Evolutionary conservation across 331 rosid species (phyloP), one percentile per base, ranked within the genome.

Genomic region (Spiraea crenata): DNA sequence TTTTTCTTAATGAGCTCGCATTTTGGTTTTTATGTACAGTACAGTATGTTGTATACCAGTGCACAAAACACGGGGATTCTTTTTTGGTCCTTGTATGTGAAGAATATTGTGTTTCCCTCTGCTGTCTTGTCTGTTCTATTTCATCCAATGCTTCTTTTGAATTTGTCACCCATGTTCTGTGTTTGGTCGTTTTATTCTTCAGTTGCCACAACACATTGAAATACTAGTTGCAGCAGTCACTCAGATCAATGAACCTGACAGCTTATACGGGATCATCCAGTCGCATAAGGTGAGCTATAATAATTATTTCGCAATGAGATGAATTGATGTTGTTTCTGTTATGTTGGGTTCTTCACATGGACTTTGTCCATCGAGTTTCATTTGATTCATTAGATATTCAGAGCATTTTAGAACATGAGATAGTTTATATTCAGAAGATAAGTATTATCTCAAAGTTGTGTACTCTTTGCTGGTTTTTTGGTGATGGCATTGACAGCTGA

Each of bases 181-280:
- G 71, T 52, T 15, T 60, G 65, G 63, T 71, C 71, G 69, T 80
- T 71, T 71, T 70, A 45, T 56, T 60, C 58, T 65, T 40, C 93
- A 93, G 98, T 75, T 93, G 74, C 89, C 92, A 63, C 88, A 70
- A 69, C 98, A 93, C 77, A 80, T 93, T 81, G 92, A 90, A 87
- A 85, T 90, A 79, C 89, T 93, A 40, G 90, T 90, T 70, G 86
- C 90, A n/a, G 96, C 98, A 8, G 85, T 86, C 68, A 90, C 90
- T 81, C 84, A 89, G 82, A 93, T 93, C 50, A 90, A 93, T 69
- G 97, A 90, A 87, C 97, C 96, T 37, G 97, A 93, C 84, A 88
- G 97, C 88, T 84, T 93, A 71, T 90, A 93, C 51, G 98, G 98
- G 78, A 93, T 93, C 67, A 85, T 93, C 78, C 97, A 91, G 78